These are phyloP conservation scores for Rhodomyrtus psidioides DNA, from an alignment of 441 rosid genomes.

Conservation along the genomic window DNA sequence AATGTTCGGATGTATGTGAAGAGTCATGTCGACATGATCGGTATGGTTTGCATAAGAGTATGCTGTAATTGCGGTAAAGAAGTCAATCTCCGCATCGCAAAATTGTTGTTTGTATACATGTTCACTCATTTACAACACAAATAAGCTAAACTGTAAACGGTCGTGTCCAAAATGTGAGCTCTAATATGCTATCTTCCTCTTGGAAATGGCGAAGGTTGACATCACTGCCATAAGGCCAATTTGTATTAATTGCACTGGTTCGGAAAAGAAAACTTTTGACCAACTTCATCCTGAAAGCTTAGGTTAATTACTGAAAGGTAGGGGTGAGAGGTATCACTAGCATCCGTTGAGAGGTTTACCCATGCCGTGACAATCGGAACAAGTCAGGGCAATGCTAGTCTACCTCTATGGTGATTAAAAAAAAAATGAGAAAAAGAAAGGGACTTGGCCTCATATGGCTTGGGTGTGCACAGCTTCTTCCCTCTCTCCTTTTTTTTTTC, in stretches of 20 bases:
- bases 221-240: neutral
- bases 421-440: neutral
- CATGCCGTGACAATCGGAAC: neutral
- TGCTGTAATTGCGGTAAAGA: neutral
- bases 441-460: neutral
- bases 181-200: neutral
- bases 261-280: neutral
- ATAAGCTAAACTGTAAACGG: neutral
- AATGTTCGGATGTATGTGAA: neutral
- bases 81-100: neutral
- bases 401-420: neutral
- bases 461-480: neutral
- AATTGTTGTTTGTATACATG: neutral
- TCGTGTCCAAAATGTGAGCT: neutral
- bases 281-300: neutral
- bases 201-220: neutral
- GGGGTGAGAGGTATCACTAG: neutral
- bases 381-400: neutral
- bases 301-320: neutral
- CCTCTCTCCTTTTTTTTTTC: too few species aligned
- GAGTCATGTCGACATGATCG: neutral
- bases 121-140: neutral
- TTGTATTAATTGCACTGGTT: neutral
- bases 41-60: neutral
- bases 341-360: neutral